Percentiles rank a stretch among this genome's conserved stretches.
Conservation (phyloP, 768 basidiomycete genomes). For the Boletus sp. region DNA sequence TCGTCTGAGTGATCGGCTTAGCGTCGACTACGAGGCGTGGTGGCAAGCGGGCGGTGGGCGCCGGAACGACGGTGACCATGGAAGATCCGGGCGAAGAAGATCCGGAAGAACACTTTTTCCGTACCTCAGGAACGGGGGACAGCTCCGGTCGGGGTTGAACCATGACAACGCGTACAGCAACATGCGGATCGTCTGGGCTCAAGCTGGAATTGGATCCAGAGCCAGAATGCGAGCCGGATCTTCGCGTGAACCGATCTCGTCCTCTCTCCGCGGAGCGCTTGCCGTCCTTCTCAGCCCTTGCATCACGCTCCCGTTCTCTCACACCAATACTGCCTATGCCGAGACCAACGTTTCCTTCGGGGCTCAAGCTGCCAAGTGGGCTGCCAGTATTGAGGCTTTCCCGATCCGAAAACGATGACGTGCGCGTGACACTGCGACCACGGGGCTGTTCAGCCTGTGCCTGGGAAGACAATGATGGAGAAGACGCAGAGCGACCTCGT, state of each 20-base stretch:
- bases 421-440: slow-evolving; percentile 55
- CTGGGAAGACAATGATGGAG: slow-evolving; percentile 34
- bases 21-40: slow-evolving; percentile 31
- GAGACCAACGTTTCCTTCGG: slow-evolving; percentile 34
- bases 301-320: slow-evolving; percentile 33
- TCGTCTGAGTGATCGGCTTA: slow-evolving; percentile 28
- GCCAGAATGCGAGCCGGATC: slow-evolving; percentile 22
- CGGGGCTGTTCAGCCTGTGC: slow-evolving; percentile 36
- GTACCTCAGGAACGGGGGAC: slow-evolving; percentile 8
- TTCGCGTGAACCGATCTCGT: slow-evolving; percentile 28
- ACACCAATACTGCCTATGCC: slow-evolving; percentile 33
- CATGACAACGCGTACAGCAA: not conserved
- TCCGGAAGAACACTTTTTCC: slow-evolving; percentile 14
- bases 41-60: slow-evolving; percentile 17
- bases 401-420: slow-evolving; percentile 55
- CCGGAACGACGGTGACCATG: slow-evolving; percentile 10
- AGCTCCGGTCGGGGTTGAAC: slow-evolving; percentile 11
- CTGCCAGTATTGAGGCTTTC: slow-evolving; percentile 38
- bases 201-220: slow-evolving; percentile 39
- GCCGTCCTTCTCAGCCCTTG: slow-evolving; percentile 25
- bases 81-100: slow-evolving; percentile 32
- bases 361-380: slow-evolving; percentile 38
- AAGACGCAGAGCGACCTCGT: slow-evolving; percentile 33
- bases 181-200: slow-evolving; percentile 29
- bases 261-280: slow-evolving; percentile 30